These are phyloP conservation scores for Singerocomus rubriflavus DNA, from an alignment of 1,284 basidiomycete species.

Conservation along the genomic window DNA sequence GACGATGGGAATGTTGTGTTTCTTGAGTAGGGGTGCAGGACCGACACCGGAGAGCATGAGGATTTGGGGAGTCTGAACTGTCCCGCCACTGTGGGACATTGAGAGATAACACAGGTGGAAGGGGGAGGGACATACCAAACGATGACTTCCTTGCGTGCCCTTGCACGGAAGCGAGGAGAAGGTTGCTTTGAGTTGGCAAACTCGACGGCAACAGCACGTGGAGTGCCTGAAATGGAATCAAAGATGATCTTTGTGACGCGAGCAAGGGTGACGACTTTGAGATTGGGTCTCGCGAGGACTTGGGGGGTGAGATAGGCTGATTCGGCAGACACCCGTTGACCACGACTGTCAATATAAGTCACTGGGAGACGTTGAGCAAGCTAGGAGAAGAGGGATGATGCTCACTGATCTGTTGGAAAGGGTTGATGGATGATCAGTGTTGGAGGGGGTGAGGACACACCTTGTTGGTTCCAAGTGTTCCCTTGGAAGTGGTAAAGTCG, in stretches of 20 bases:
- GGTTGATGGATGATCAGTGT: not conserved
- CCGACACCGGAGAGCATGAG: slow-evolving; percentile 72
- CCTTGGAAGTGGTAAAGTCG: slow-evolving; percentile 32
- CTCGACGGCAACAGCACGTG: slow-evolving; percentile 60
- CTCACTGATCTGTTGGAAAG: slow-evolving; percentile 38
- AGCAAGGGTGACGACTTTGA: slow-evolving; percentile 54
- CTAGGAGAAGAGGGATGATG: not conserved
- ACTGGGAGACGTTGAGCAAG: slow-evolving; percentile 37
- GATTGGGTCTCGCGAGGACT: slow-evolving; percentile 58
- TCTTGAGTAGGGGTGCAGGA: slow-evolving; percentile 49
- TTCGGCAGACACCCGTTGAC: slow-evolving; percentile 57
- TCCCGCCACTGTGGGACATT: slow-evolving; percentile 48
- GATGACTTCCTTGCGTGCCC: slow-evolving; percentile 57
- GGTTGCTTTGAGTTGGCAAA: slow-evolving; percentile 37
- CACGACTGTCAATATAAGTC: slow-evolving; percentile 55
- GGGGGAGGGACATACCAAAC: slow-evolving; percentile 43
- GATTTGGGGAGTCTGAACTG: slow-evolving; percentile 64
- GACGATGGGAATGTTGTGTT: slow-evolving; percentile 48
- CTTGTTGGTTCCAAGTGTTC: slow-evolving; percentile 33
- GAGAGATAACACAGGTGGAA: not conserved
- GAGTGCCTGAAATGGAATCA: slow-evolving; percentile 39
- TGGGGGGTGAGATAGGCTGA: slow-evolving; percentile 61
- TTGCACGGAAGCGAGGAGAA: slow-evolving; percentile 37
- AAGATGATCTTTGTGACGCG: slow-evolving; percentile 59
- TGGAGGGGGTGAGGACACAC: slow-evolving; percentile 5